These are phyloP conservation scores for Platismatia glauca DNA, from an alignment of 495 filamentous ascomycete genomes.

Conservation along the genomic window DNA sequence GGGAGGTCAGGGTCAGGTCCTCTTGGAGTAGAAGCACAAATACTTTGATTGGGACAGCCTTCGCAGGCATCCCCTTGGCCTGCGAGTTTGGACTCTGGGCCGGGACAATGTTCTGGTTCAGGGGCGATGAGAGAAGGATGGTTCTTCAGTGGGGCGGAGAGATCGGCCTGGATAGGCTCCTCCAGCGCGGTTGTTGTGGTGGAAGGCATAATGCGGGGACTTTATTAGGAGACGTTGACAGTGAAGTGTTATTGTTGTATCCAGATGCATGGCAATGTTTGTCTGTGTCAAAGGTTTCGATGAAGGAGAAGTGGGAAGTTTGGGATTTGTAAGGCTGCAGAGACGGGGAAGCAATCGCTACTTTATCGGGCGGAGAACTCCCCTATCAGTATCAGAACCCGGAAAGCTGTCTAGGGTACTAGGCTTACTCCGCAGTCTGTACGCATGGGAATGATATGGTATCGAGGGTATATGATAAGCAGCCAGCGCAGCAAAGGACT, in stretches of 20 bases:
- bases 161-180: constrained; percentile 54
- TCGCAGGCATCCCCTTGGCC: constrained; percentile 83
- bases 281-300: not conserved
- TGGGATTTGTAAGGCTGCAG: constrained; percentile 8
- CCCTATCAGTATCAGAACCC: not conserved
- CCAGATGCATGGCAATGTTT: constrained; percentile 4
- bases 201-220: not conserved
- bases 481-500: too few relatives aligned
- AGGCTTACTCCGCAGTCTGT: too few relatives aligned
- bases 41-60: constrained; percentile 89
- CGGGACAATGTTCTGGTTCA: constrained; percentile 93
- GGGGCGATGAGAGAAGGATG: constrained; percentile 81
- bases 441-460: too few relatives aligned
- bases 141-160: constrained; percentile 58
- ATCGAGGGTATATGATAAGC: not conserved
- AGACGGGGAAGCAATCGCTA: not conserved
- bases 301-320: not conserved
- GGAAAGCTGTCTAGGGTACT: not conserved
- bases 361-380: not conserved
- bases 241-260: not conserved
- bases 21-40: constrained; percentile 90
- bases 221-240: not conserved
- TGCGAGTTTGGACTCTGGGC: constrained; percentile 78
- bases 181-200: constrained; percentile 53
- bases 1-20: constrained; percentile 93